phyloP scores from a whole-genome alignment of 768 basidiomycete genomes.

The Trametes coccinea region DNA sequence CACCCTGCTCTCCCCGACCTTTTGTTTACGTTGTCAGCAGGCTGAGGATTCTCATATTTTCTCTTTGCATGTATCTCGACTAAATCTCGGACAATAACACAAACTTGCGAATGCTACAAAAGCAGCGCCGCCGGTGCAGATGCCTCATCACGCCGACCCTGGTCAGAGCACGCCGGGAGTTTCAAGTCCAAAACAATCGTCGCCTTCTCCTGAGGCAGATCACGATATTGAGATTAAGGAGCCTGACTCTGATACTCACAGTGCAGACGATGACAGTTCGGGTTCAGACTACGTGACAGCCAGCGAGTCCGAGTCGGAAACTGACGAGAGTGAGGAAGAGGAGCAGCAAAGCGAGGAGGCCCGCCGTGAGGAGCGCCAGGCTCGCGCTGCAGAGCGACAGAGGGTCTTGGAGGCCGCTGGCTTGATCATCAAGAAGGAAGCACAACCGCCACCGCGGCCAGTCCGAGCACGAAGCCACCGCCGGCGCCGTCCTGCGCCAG shows the following conservation, averaged over 20 bases:
- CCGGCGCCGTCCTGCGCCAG: slow-evolving; percentile 52
- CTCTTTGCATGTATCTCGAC: slow-evolving; percentile 37
- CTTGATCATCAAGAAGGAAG: slow-evolving; percentile 68
- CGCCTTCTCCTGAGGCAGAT: neutral
- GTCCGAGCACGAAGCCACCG: slow-evolving; percentile 34
- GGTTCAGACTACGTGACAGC: slow-evolving; percentile 48
- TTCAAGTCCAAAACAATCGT: neutral
- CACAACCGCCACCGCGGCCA: slow-evolving; percentile 48
- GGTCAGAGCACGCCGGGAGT: neutral
- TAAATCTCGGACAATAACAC: slow-evolving; percentile 25
- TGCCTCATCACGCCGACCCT: neutral
- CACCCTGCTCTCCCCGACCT: slow-evolving; percentile 52
- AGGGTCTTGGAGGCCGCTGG: slow-evolving; percentile 90
- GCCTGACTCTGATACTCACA: slow-evolving; percentile 26
- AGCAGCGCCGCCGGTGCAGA: neutral
- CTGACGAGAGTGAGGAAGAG: slow-evolving; percentile 38
- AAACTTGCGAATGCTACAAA: slow-evolving; percentile 11
- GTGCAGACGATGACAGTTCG: slow-evolving; percentile 29
- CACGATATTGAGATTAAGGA: slow-evolving; percentile 18
- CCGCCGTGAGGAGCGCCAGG: slow-evolving; percentile 52
- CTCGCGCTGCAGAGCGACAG: slow-evolving; percentile 73
- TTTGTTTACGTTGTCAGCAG: slow-evolving; percentile 65
- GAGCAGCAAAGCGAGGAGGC: slow-evolving; percentile 40
- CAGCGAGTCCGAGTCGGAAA: slow-evolving; percentile 37
- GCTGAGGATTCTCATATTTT: slow-evolving; percentile 76